Percentiles rank a stretch among this genome's conserved stretches.
Conservation (phyloP, 768 basidiomycete genomes). For the Leccinum uliginosum region DNA sequence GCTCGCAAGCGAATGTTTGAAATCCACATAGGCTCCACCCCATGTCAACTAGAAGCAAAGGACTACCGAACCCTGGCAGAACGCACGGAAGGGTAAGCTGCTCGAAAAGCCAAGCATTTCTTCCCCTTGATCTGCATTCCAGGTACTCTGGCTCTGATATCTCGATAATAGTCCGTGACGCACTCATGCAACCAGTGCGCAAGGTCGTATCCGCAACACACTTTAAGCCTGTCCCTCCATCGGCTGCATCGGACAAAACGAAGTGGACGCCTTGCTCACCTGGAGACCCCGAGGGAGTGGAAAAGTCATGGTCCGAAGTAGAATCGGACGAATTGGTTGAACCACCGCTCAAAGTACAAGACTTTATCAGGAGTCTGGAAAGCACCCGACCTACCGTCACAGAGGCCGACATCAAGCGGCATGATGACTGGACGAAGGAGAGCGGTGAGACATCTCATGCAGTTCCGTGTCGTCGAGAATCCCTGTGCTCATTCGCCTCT, state of each 20-base stretch:
- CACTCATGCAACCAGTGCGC: constrained; percentile 96
- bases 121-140: background rate
- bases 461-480: background rate
- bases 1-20: constrained; percentile 95
- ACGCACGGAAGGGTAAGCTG: constrained; percentile 72
- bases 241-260: constrained; percentile 20
- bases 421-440: constrained; percentile 82
- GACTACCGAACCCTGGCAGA: constrained; percentile 83
- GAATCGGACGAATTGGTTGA: constrained; percentile 87
- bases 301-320: constrained; percentile 88
- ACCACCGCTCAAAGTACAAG: constrained; percentile 69
- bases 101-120: background rate
- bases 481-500: background rate
- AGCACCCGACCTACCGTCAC: constrained; percentile 86
- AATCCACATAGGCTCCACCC: constrained; percentile 90
- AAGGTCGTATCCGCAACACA: constrained; percentile 96
- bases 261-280: constrained; percentile 98
- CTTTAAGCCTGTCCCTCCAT: constrained; percentile 60
- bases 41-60: constrained; percentile 71
- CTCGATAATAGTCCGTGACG: constrained; percentile 89
- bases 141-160: constrained; percentile 95
- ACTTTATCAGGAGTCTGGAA: constrained; percentile 79
- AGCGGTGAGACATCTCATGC: constrained; percentile 53
- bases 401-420: constrained; percentile 77
- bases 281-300: constrained; percentile 77